Percentiles rank a stretch among this genome's conserved stretches.
phyloP scores from a whole-genome alignment of 768 basidiomycete species.

The Mycena belliarum region DNA sequence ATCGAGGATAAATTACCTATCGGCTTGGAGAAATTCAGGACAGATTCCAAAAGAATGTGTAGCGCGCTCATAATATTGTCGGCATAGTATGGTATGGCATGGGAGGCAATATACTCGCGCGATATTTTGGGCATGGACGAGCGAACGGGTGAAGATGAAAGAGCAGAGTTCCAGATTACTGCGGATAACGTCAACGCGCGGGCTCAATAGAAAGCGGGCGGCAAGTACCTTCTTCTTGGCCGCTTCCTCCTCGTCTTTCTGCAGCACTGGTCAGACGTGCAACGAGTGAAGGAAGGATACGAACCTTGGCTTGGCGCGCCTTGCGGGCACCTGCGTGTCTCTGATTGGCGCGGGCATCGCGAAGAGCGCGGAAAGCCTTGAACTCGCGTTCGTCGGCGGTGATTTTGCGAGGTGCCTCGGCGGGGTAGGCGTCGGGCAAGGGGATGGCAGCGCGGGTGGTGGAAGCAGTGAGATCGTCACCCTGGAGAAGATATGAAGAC shows the following conservation, averaged over 20 bases:
- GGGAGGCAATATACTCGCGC: slow-evolving; percentile 32
- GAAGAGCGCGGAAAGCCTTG: slow-evolving; percentile 87
- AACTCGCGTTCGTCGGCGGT: slow-evolving; percentile 87
- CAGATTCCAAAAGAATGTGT: slow-evolving; percentile 3
- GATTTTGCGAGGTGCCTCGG: slow-evolving; percentile 91
- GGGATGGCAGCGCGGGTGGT: slow-evolving; percentile 70
- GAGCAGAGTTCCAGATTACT: slow-evolving; percentile 17
- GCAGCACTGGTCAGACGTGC: slow-evolving; percentile 14
- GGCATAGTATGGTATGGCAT: slow-evolving; percentile 36
- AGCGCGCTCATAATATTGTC: slow-evolving; percentile 30
- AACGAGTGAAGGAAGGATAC: slow-evolving; percentile 26
- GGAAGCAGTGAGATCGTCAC: slow-evolving; percentile 76
- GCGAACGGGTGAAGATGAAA: slow-evolving; percentile 1
- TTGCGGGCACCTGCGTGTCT: slow-evolving; percentile 89
- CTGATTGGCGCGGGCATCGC: slow-evolving; percentile 76
- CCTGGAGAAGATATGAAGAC: too few species aligned
- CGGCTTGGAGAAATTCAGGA: neutral
- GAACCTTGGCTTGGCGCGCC: slow-evolving; percentile 80
- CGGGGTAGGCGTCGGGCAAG: slow-evolving; percentile 65
- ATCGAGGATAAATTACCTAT: too few species aligned
- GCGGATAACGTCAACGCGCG: slow-evolving; percentile 12
- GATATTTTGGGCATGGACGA: slow-evolving; percentile 40
- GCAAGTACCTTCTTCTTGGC: slow-evolving; percentile 80
- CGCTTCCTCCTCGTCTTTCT: slow-evolving; percentile 93
- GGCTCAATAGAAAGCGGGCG: slow-evolving; percentile 19